These are phyloP conservation scores for Puccinia polysora DNA, from an alignment of 1,284 basidiomycete genomes.

Conservation along the genomic window DNA sequence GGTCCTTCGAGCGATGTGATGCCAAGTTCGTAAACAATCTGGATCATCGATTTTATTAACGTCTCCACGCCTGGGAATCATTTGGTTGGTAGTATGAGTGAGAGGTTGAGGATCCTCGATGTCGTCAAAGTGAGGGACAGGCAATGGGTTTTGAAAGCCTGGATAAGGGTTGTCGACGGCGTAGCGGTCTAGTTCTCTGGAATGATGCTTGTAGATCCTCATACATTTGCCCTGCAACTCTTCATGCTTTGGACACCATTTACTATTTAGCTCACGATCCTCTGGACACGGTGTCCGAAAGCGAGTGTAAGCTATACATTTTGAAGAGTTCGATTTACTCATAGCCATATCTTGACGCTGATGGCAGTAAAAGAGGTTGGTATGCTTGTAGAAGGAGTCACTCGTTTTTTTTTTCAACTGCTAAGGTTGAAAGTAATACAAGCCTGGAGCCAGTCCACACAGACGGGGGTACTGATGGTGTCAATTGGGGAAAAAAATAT, in stretches of 20 bases:
- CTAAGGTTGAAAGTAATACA: too few relatives aligned
- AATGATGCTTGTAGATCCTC: conserved; percentile 38
- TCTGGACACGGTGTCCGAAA: conserved; percentile 20
- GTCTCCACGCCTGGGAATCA: conserved; percentile 30
- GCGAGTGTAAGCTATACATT: conserved; percentile 39
- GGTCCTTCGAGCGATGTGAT: conserved; percentile 25
- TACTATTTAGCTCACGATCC: conserved; percentile 22
- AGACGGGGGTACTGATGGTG: too few relatives aligned
- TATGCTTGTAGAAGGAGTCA: too few relatives aligned
- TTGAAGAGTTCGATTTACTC: background rate
- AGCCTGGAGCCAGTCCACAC: too few relatives aligned
- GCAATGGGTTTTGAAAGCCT: background rate
- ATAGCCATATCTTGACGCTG: too few relatives aligned
- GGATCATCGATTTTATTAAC: conserved; percentile 14
- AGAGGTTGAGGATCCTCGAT: background rate
- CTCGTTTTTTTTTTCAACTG: too few relatives aligned
- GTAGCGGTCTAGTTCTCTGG: conserved; percentile 17
- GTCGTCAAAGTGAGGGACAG: background rate
- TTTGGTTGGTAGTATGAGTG: conserved; percentile 18
- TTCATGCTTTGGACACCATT: conserved; percentile 35
- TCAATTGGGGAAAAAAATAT: too few relatives aligned
- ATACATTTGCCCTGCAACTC: conserved; percentile 39
- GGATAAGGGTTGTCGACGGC: conserved; percentile 25
- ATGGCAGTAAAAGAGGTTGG: too few relatives aligned
- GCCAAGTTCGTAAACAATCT: conserved; percentile 25